Base-by-base conservation (phyloP, 2,329 filamentous ascomycete genomes). In the Talaromyces marneffei region DNA sequence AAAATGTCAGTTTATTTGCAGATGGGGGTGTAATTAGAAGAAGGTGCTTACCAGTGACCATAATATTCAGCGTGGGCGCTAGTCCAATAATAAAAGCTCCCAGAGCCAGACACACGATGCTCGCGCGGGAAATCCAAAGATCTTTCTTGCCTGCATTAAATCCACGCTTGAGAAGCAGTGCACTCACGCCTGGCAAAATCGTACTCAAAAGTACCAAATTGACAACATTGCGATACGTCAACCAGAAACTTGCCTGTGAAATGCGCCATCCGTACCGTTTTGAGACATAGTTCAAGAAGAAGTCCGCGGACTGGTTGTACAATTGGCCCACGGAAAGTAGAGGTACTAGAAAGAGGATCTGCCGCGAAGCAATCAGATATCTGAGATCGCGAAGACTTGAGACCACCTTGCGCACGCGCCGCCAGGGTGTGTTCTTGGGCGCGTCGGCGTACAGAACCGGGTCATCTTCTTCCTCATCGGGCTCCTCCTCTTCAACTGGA, bases 201-300 rank as follows among this genome's bases (percentile, higher is more conserved):
- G 56, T 60, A 20, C 44, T 63, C 39, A 63, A 18, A 16, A 63
- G 58, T 35, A 63, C 40, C 23, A 63, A 20, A 23, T 63, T 63
- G 46, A 63, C 57, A 27, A 63, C 18, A 23, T 60, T 61, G 37
- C 62, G 57, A 50, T 63, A 63, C 27, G 58, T 60, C 29, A 63
- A 23, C 62, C 57, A 61, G 33, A 63, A 63, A 39, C 58, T 58
- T 10, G 62, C 62, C 58, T 63, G 62, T 5, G 62, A 63, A 44
- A 60, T 46, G 4, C 62, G 62, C 62, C 62, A 63, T n/a, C 46
- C 62, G 46, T 63, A 63, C 6, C 62, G 62, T 18, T 48, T 58
- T 3, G 62, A 63, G 16, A 63, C 56, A 25, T 63, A 63, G 31
- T 63, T 46, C 42, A 57, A 39, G 31, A 63, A 61, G 14, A 60